Conservation (phyloP, 164 flowering plant species). For the Vitis cinerea region DNA sequence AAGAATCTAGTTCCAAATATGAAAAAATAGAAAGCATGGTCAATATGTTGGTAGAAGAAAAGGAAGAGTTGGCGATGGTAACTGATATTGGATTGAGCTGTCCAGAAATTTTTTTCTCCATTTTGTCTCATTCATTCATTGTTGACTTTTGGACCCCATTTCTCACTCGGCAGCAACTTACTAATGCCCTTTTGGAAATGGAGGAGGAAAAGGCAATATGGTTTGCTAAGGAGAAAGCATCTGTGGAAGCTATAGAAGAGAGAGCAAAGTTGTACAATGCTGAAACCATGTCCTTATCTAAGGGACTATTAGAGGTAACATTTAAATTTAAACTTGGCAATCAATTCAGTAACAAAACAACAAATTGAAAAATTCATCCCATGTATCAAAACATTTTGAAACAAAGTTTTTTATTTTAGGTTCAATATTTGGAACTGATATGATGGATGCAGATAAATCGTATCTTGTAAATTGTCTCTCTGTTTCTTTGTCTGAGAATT, state of each 20-base stretch:
- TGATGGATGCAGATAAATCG: too few species aligned
- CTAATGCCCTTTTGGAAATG: constrained; percentile 75
- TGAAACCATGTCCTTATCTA: constrained; percentile 46
- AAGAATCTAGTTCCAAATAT: constrained; percentile 43
- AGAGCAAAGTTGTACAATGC: constrained; percentile 39
- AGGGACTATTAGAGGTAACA: constrained; percentile 60
- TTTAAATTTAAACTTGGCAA: neutral
- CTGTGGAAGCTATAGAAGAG: constrained; percentile 56
- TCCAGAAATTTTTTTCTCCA: neutral
- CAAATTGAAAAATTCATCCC: too few species aligned
- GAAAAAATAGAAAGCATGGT: constrained; percentile 42
- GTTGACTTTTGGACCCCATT: constrained; percentile 2
- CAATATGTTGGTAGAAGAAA: constrained; percentile 52
- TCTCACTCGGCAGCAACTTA: constrained; percentile 59
- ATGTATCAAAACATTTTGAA: too few species aligned
- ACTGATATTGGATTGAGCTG: constrained; percentile 1
- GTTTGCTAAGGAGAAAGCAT: constrained; percentile 77
- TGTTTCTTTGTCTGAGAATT: neutral
- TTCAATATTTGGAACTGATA: too few species aligned
- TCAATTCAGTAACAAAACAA: neutral
- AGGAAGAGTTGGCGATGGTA: constrained; percentile 91
- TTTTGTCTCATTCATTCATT: neutral
- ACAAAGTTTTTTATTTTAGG: too few species aligned
- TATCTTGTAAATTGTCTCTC: too few species aligned
- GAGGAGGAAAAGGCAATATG: constrained; percentile 90